A percentile compares a stretch with the other conserved stretches of the same genome.
These are phyloP conservation scores for Stenogyne calaminthoides DNA, from an alignment of 305 asterid species.

Conservation along the genomic window DNA sequence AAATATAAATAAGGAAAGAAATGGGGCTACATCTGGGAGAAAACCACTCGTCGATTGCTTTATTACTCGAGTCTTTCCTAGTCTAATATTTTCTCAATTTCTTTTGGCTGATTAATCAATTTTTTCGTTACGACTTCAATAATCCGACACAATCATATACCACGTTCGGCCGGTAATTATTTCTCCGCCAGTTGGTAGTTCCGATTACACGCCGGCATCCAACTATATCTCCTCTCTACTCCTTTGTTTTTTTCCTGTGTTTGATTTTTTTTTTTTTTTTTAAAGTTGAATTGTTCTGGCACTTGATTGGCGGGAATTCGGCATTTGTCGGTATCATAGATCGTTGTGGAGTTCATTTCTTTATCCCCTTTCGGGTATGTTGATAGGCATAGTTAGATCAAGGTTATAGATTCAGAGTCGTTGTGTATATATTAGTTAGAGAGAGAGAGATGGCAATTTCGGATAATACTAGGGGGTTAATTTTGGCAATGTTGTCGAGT, in stretches of 20 bases:
- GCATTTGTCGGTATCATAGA: constrained; percentile 27
- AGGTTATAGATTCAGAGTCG: neutral
- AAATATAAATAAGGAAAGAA: neutral
- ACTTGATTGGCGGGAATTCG: constrained; percentile 38
- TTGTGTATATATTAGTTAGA: neutral
- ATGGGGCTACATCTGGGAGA: constrained; percentile 19
- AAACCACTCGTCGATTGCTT: neutral
- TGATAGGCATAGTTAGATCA: neutral
- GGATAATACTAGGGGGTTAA: constrained; percentile 72
- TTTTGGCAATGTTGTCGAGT: constrained; percentile 80
- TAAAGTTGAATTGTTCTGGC: neutral
- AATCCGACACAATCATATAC: neutral
- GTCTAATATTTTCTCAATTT: neutral
- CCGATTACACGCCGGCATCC: neutral
- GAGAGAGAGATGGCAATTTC: constrained; percentile 50
- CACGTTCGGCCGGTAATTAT: neutral
- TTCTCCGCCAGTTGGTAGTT: neutral
- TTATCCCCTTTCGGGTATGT: neutral
- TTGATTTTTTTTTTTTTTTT: neutral
- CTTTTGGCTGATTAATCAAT: neutral
- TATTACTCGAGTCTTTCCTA: constrained; percentile 4
- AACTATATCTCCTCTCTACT: neutral
- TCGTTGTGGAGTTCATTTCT: neutral
- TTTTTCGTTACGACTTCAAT: neutral
- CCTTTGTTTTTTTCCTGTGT: neutral